Conservation (phyloP, 164 flowering plant genomes). For the Stephania yunnanensis region DNA sequence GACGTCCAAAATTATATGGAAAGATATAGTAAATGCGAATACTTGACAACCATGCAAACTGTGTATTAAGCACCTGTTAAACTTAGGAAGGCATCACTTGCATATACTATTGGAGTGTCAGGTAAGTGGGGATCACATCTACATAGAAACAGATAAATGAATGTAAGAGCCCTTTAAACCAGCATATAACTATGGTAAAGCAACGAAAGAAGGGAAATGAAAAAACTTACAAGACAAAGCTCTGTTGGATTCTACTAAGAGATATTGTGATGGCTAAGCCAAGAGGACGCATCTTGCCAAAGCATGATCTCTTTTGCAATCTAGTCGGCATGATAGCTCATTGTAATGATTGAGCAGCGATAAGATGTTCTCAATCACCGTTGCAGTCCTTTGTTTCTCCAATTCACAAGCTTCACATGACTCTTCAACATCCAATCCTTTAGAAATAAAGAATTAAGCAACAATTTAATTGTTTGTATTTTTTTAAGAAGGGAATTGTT, state of each 20-base stretch:
- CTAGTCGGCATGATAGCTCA: slow-evolving; percentile 59
- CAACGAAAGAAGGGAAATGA: slow-evolving; percentile 25
- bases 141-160: slow-evolving; percentile 26
- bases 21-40: no score
- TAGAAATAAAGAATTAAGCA: neutral
- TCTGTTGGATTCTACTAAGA: slow-evolving; percentile 99
- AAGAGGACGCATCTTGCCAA: slow-evolving; percentile 34
- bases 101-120: slow-evolving; percentile 88
- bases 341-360: slow-evolving; percentile 69
- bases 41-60: neutral
- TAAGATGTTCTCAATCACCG: slow-evolving; percentile 46
- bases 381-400: slow-evolving; percentile 59
- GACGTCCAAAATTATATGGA: no score
- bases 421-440: slow-evolving; percentile 56
- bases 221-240: slow-evolving; percentile 99
- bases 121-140: slow-evolving; percentile 70
- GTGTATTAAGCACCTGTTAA: slow-evolving; percentile 54
- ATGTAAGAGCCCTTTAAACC: slow-evolving; percentile 7
- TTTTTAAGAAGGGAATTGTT: neutral
- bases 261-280: slow-evolving; percentile 63
- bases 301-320: slow-evolving; percentile 52
- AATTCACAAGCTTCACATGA: slow-evolving; percentile 68
- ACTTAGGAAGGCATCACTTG: slow-evolving; percentile 75
- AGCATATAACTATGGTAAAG: slow-evolving; percentile 3
- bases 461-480: slow-evolving; percentile 5